A percentile compares a stretch with the other conserved stretches of the same genome.
phyloP scores from a whole-genome alignment of 2,329 filamentous ascomycete species.

The Colletotrichum siamense region DNA sequence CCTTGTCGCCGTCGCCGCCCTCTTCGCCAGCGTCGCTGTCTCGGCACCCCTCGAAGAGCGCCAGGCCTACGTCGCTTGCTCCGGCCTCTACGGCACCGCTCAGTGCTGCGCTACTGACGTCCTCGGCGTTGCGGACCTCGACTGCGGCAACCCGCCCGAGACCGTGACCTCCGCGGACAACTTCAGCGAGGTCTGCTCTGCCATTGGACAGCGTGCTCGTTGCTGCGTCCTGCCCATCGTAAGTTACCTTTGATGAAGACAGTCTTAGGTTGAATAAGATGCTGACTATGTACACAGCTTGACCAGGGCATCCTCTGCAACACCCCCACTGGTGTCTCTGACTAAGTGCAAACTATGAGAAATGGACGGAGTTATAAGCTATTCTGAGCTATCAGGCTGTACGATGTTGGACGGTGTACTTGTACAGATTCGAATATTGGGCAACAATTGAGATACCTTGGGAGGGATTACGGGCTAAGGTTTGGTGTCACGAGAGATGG shows the following conservation, averaged over 20 bases:
- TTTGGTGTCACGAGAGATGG: neutral
- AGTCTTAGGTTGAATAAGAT: neutral
- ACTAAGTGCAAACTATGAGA: conserved; percentile 14
- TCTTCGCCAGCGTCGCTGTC: conserved; percentile 29
- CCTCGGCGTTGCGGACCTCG: conserved; percentile 59
- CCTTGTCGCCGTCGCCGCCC: conserved; percentile 13
- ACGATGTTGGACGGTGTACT: neutral
- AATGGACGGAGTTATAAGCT: neutral
- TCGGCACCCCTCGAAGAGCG: conserved; percentile 37
- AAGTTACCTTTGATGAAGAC: neutral
- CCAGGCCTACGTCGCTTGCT: conserved; percentile 46
- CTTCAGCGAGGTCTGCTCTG: conserved; percentile 53
- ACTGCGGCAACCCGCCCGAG: conserved; percentile 54
- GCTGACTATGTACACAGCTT: conserved; percentile 23
- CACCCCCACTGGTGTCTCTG: conserved; percentile 33
- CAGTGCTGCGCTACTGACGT: conserved; percentile 69
- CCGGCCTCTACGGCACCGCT: conserved; percentile 45
- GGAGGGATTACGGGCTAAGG: neutral
- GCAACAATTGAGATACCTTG: neutral
- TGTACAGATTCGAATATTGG: neutral
- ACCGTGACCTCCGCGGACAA: conserved; percentile 42
- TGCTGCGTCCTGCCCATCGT: conserved; percentile 61
- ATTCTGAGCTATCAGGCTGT: neutral
- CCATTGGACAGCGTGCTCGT: conserved; percentile 58
- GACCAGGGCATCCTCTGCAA: conserved; percentile 41